Evolutionary conservation across 2,329 filamentous ascomycete species (phyloP).

Genomic region (Magnaporthiopsis incrustans): DNA sequence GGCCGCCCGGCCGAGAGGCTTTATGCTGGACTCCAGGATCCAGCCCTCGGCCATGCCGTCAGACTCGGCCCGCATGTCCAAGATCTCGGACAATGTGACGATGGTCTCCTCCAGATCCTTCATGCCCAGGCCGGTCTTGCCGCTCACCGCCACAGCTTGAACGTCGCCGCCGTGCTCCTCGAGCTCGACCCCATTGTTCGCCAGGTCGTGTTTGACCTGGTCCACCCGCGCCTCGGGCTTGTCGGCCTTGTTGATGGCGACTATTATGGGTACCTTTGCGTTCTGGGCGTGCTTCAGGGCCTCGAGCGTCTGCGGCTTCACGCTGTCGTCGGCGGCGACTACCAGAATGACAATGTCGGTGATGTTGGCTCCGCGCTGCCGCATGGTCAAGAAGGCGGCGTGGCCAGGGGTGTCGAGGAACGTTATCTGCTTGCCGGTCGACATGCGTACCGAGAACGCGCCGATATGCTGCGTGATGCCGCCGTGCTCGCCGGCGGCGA

Average conservation of each 20-base stretch:
- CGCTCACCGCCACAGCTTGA: slow-evolving; percentile 84
- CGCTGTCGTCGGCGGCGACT: slow-evolving; percentile 92
- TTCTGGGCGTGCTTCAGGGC: slow-evolving; percentile 87
- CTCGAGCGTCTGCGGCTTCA: slow-evolving; percentile 95
- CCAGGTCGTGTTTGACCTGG: slow-evolving; percentile 80
- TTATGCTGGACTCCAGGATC: slow-evolving; percentile 87
- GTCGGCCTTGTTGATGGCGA: slow-evolving; percentile 96
- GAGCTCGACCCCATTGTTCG: slow-evolving; percentile 75
- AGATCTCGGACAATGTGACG: slow-evolving; percentile 74
- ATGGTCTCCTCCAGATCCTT: slow-evolving; percentile 85
- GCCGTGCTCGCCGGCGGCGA: slow-evolving; percentile 85
- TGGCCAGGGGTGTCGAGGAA: slow-evolving; percentile 97
- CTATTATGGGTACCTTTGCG: slow-evolving; percentile 88
- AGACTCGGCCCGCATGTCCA: slow-evolving; percentile 77
- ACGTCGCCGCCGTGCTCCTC: slow-evolving; percentile 95
- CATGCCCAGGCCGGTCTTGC: slow-evolving; percentile 91
- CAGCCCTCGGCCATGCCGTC: slow-evolving; percentile 81
- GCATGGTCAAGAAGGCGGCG: slow-evolving; percentile 92
- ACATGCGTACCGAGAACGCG: slow-evolving; percentile 86
- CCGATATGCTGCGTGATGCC: slow-evolving; percentile 98
- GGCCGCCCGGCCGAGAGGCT: slow-evolving; percentile 74
- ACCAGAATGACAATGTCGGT: slow-evolving; percentile 96
- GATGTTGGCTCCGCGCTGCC: slow-evolving; percentile 87
- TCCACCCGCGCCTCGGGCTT: slow-evolving; percentile 76
- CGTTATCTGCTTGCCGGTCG: slow-evolving; percentile 81